Conservation (phyloP, 2,329 filamentous ascomycete genomes). For the Fusarium nygamai region DNA sequence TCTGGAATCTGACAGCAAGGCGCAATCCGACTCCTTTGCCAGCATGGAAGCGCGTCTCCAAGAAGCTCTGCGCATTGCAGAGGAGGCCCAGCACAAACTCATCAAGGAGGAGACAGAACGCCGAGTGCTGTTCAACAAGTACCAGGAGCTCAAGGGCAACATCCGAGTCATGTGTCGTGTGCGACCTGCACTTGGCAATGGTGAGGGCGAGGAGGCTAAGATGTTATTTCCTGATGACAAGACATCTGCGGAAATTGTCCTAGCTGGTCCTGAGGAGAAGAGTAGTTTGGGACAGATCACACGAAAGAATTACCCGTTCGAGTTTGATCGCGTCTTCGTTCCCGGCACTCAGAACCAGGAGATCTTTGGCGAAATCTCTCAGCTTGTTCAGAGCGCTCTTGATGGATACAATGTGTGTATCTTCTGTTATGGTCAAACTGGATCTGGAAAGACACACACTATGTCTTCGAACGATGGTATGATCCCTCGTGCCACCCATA, state of each 20-base stretch:
- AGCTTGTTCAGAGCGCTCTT: slow-evolving; percentile 93
- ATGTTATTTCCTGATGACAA: slow-evolving; percentile 85
- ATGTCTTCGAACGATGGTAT: slow-evolving; percentile 94
- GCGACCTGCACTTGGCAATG: slow-evolving; percentile 72
- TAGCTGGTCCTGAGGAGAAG: slow-evolving; percentile 85
- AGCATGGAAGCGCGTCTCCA: slow-evolving; percentile 83
- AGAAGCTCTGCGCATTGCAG: slow-evolving; percentile 76
- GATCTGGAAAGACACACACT: slow-evolving; percentile 94
- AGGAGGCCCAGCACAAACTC: slow-evolving; percentile 80
- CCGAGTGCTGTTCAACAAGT: slow-evolving; percentile 94
- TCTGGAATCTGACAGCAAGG: slow-evolving; percentile 88
- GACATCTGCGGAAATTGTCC: slow-evolving; percentile 86
- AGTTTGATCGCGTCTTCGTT: slow-evolving; percentile 92
- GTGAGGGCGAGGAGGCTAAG: slow-evolving; percentile 73
- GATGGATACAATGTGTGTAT: slow-evolving; percentile 99
- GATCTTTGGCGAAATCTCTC: slow-evolving; percentile 95
- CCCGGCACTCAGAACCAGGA: slow-evolving; percentile 81
- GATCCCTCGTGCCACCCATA: slow-evolving; percentile 91
- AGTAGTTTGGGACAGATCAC: slow-evolving; percentile 80
- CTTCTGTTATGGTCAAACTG: slow-evolving; percentile 98
- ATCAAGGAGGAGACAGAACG: slow-evolving; percentile 91
- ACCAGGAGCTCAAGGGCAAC: slow-evolving; percentile 97
- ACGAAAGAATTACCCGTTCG: slow-evolving; percentile 84
- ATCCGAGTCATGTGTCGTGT: slow-evolving; percentile 98
- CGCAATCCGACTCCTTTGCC: slow-evolving; percentile 86